Evolutionary conservation across 2,329 filamentous ascomycete genomes (phyloP).

Genomic region (Trichoderma gracile): DNA sequence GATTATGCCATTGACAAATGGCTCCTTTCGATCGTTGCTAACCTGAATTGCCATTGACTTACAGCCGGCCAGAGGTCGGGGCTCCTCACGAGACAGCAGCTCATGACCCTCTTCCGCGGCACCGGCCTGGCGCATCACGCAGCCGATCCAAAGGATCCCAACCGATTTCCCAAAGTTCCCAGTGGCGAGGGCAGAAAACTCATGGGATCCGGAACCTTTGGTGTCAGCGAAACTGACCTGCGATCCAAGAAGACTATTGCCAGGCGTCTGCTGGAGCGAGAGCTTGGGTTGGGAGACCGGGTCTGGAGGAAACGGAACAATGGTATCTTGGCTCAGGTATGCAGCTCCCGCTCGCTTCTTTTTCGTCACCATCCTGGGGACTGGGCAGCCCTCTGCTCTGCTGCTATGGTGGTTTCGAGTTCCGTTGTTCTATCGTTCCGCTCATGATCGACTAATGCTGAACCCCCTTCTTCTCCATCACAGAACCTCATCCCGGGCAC

Average conservation of each 20-base stretch:
- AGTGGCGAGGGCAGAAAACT: slow-evolving; percentile 73
- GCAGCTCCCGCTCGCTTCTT: background rate
- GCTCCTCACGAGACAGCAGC: slow-evolving; percentile 41
- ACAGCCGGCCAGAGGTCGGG: slow-evolving; percentile 30
- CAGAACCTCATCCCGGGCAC: slow-evolving; percentile 76
- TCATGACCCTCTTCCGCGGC: slow-evolving; percentile 45
- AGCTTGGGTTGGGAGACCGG: slow-evolving; percentile 70
- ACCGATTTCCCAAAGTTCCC: slow-evolving; percentile 79
- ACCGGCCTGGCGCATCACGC: slow-evolving; percentile 38
- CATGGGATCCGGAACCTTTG: slow-evolving; percentile 83
- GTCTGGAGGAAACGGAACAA: slow-evolving; percentile 62
- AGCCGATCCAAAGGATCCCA: slow-evolving; percentile 47
- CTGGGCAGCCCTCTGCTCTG: background rate
- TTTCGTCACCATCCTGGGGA: background rate
- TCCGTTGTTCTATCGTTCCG: too few relatives aligned
- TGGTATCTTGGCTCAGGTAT: slow-evolving; percentile 67
- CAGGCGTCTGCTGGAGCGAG: slow-evolving; percentile 74
- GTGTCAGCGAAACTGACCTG: slow-evolving; percentile 60
- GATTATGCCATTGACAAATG: background rate
- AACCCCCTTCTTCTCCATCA: background rate
- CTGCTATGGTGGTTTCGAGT: too few relatives aligned
- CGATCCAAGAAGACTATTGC: slow-evolving; percentile 62
- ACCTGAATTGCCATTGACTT: background rate
- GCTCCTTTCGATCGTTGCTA: background rate
- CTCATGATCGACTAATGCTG: background rate